Conservation (phyloP, 129 eudicot genomes). For the Escallonia herrerae region DNA sequence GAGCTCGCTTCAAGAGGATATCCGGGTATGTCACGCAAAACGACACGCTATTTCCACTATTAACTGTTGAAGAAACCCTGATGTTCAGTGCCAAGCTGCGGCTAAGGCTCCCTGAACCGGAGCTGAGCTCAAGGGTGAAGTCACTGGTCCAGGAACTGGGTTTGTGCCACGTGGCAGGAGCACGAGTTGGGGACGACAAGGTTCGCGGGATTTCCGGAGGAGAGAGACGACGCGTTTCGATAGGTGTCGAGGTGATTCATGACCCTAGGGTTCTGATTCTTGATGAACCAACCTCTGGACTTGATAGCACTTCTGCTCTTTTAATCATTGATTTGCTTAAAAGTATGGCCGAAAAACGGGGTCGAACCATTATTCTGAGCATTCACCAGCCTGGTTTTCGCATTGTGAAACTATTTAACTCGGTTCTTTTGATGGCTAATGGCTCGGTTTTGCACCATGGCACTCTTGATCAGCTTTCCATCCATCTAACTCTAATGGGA, state of each 20-base stretch:
- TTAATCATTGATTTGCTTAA: slow-evolving; percentile 88
- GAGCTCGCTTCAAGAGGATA: slow-evolving; percentile 52
- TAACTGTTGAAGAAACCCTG: slow-evolving; percentile 87
- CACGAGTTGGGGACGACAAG: slow-evolving; percentile 67
- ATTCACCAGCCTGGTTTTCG: slow-evolving; percentile 96
- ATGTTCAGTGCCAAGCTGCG: slow-evolving; percentile 66
- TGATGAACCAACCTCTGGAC: slow-evolving; percentile 96
- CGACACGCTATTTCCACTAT: slow-evolving; percentile 83
- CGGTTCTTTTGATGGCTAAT: slow-evolving; percentile 62
- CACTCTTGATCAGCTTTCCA: slow-evolving; percentile 53
- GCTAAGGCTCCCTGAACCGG: slow-evolving; percentile 31
- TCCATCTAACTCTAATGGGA: slow-evolving; percentile 44
- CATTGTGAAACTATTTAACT: slow-evolving; percentile 74
- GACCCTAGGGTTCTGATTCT: slow-evolving; percentile 80
- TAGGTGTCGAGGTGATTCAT: slow-evolving; percentile 92
- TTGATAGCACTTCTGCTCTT: slow-evolving; percentile 79
- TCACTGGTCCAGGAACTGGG: slow-evolving; percentile 74
- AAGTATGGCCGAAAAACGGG: slow-evolving; percentile 74
- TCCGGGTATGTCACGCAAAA: slow-evolving; percentile 87
- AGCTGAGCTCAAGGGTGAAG: slow-evolving; percentile 46
- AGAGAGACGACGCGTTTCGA: slow-evolving; percentile 84
- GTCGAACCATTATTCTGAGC: slow-evolving; percentile 76
- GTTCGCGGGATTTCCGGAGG: slow-evolving; percentile 96
- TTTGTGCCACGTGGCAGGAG: slow-evolving; percentile 52
- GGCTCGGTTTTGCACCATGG: slow-evolving; percentile 91